phyloP scores from a whole-genome alignment of 2,329 filamentous ascomycete species.

The Dactylellina parvicollis region DNA sequence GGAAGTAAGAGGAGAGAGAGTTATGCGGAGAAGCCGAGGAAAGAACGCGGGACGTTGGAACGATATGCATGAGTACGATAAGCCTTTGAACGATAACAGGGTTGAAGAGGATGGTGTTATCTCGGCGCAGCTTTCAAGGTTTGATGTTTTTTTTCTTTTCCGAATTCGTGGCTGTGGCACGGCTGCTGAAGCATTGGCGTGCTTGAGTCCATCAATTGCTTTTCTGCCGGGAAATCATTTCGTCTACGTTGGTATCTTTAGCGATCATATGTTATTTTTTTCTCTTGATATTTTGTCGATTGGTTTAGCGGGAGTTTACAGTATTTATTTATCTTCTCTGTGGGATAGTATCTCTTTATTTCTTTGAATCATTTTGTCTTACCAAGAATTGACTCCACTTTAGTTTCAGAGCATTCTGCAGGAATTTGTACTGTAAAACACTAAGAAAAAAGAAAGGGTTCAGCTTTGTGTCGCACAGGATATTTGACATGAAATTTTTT shows the following conservation, averaged over 20 bases:
- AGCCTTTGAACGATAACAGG: neutral
- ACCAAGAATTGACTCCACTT: too few relatives aligned
- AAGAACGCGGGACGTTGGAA: slow-evolving; percentile 21
- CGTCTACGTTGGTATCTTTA: neutral
- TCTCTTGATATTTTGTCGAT: slow-evolving; percentile 14
- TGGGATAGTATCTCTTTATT: slow-evolving; percentile 7
- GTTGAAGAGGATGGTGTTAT: slow-evolving; percentile 19
- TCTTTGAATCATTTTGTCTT: too few relatives aligned
- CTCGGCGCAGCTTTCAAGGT: slow-evolving; percentile 31
- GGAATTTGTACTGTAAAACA: slow-evolving; percentile 30
- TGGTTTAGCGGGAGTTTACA: slow-evolving; percentile 48
- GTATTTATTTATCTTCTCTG: slow-evolving; percentile 6
- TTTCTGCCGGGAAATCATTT: slow-evolving; percentile 8
- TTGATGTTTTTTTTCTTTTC: slow-evolving; percentile 15
- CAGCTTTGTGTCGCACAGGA: neutral
- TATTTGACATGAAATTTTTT: neutral
- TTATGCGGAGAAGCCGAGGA: slow-evolving; percentile 30
- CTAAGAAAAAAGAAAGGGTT: slow-evolving; percentile 9
- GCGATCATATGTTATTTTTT: neutral
- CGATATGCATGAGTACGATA: slow-evolving; percentile 13
- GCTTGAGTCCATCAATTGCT: neutral
- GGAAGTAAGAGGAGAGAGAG: slow-evolving; percentile 34
- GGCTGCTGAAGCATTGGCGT: slow-evolving; percentile 9
- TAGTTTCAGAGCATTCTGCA: slow-evolving; percentile 22
- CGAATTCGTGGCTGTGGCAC: slow-evolving; percentile 15